phyloP scores from a whole-genome alignment of 352 stramenopile genomes.

The Globisporangium sylvaticum region DNA sequence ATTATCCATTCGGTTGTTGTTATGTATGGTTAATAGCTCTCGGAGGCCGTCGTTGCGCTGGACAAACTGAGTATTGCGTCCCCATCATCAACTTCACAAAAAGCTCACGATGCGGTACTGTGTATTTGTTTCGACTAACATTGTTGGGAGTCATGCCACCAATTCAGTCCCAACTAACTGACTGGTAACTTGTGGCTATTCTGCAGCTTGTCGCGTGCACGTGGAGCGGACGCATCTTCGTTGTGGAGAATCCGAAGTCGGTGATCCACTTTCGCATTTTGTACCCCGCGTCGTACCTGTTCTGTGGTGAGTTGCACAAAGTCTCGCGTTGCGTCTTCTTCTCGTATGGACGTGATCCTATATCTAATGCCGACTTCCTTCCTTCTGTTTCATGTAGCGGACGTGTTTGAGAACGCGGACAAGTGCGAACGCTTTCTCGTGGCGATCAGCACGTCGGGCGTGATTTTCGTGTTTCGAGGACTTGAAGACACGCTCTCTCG shows the following conservation, averaged over 20 bases:
- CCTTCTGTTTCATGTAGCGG: conserved; percentile 14
- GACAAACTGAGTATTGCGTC: conserved; percentile 29
- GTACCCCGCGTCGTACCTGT: conserved; percentile 53
- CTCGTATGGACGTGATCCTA: neutral
- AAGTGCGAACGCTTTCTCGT: conserved; percentile 42
- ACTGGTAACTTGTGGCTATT: neutral
- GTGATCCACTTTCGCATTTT: conserved; percentile 64
- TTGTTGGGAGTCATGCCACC: neutral
- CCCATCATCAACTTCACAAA: neutral
- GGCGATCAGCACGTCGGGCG: conserved; percentile 59
- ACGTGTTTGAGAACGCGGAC: conserved; percentile 27
- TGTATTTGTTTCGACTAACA: neutral
- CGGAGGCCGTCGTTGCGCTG: conserved; percentile 46
- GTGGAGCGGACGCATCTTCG: conserved; percentile 65
- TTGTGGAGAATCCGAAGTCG: conserved; percentile 34
- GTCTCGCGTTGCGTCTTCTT: neutral
- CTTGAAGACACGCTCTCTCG: conserved; percentile 40
- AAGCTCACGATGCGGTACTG: conserved; percentile 6
- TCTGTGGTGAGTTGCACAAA: conserved; percentile 45
- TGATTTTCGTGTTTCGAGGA: conserved; percentile 57
- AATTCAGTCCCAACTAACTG: neutral
- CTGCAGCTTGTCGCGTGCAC: conserved; percentile 60
- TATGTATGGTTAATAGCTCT: conserved; percentile 23
- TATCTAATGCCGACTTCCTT: neutral
- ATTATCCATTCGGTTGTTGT: neutral